phyloP scores from a whole-genome alignment of 768 basidiomycete species.

The Boletus speciosus region DNA sequence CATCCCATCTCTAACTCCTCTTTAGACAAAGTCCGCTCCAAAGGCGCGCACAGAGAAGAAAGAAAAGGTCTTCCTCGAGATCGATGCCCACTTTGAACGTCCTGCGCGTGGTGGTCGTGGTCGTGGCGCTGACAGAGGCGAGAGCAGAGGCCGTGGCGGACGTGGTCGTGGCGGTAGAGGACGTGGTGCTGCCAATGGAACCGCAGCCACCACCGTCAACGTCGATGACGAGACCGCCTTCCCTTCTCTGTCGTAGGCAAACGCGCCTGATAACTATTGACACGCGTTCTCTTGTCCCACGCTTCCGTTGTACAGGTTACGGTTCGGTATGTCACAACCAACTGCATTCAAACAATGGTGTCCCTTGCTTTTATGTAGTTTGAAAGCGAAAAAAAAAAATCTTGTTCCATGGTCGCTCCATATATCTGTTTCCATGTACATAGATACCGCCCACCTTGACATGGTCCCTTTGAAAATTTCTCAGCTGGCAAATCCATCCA shows the following conservation, averaged over 20 bases:
- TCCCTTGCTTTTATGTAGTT: slow-evolving; percentile 12
- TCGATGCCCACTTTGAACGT: slow-evolving; percentile 85
- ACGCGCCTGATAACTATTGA: slow-evolving; percentile 4
- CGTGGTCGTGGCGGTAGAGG: slow-evolving; percentile 42
- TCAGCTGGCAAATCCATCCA: background rate
- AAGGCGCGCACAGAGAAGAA: slow-evolving; percentile 78
- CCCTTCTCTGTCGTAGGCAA: slow-evolving; percentile 70
- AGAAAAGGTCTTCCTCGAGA: slow-evolving; percentile 89
- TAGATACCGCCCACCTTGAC: slow-evolving; percentile 1
- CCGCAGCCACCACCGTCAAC: slow-evolving; percentile 45
- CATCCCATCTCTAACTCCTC: background rate
- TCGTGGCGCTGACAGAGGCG: slow-evolving; percentile 46
- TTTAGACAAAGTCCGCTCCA: slow-evolving; percentile 58
- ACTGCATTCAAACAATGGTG: slow-evolving; percentile 10
- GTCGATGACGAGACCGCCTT: slow-evolving; percentile 86
- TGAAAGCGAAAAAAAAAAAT: slow-evolving; percentile 12
- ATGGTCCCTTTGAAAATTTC: background rate
- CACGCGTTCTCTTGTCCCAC: slow-evolving; percentile 2
- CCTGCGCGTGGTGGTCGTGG: slow-evolving; percentile 66
- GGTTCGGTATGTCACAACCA: slow-evolving; percentile 8
- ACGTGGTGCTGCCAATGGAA: slow-evolving; percentile 42
- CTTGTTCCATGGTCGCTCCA: background rate
- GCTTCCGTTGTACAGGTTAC: slow-evolving; percentile 9
- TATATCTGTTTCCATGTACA: slow-evolving; percentile 13
- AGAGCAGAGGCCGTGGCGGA: slow-evolving; percentile 44